Base-by-base conservation (phyloP, 768 basidiomycete species). In the Pleurotus giganteus region DNA sequence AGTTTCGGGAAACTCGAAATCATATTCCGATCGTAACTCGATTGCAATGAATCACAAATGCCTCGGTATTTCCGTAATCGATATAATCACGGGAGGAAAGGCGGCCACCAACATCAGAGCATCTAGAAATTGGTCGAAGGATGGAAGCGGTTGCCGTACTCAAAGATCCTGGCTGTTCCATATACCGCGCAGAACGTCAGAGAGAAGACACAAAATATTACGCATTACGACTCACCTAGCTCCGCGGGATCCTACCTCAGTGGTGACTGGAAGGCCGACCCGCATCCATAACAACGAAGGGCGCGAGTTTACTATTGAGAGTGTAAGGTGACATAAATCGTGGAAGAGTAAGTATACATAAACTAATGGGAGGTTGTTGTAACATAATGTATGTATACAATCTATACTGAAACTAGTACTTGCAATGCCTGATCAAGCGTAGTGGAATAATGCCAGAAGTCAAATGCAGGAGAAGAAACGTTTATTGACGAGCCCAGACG, bases 351-450 rank as follows among this genome's bases (percentile, higher is more conserved):
- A 47, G 46, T 47, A 47, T 32, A 47, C 46, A 47, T 29, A 47
- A 29, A 47, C 28, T 47, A 29, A 28, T 47, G 46, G 17, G 39
- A 41, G n/a, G n/a, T n/a, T 41, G 27, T 47, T 28, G 46, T 47
- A 31, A 29, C 46, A 47, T 47, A 47, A 47, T 47, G 46, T 45
- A 45, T 32, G 31, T 41, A 41, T 41, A 47, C 46, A 32, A 28
- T 28, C 46, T 47, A 47, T 28, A 32, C 46, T 19, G 23, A 28
- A 41, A 19, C 7, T 15, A 19, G 12, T 41, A 19, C 7, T 41
- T 32, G 31, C 31, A 17, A 15, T 41, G 39, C 39, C 39, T 41
- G 13, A 41, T 17, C 7, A 7, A 41, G 12, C 39, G 19, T 17
- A 7, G 15, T 41, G 7, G 39, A 41, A 41, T 11, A 41, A 32